Evolutionary conservation across 1,139 yeast species (phyloP).

Genomic region (Protomyces arabidopsidicola): DNA sequence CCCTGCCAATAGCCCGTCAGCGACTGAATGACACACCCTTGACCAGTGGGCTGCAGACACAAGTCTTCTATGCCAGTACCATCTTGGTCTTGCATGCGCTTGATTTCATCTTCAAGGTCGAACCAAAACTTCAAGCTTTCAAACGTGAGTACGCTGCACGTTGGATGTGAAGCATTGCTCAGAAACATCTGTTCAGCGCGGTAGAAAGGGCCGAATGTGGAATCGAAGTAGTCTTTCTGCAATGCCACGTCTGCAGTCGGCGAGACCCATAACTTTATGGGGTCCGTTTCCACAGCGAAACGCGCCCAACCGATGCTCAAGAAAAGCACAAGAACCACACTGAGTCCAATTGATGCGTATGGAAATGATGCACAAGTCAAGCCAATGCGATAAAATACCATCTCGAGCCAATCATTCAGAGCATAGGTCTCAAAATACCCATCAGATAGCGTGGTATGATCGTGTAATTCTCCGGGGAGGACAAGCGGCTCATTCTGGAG

Average conservation of each 20-base stretch:
- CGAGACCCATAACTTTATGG: constrained; percentile 85
- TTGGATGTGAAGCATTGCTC: constrained; percentile 60
- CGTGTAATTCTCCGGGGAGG: not conserved
- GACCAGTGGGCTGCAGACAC: constrained; percentile 78
- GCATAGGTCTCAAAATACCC: constrained; percentile 40
- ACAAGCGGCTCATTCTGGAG: not conserved
- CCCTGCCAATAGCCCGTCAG: constrained; percentile 84
- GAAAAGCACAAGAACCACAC: constrained; percentile 46
- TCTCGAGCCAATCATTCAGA: constrained; percentile 47
- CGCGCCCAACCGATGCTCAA: constrained; percentile 53
- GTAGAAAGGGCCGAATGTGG: constrained; percentile 85
- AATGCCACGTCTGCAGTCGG: constrained; percentile 66
- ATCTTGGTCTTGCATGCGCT: constrained; percentile 31
- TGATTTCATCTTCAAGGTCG: constrained; percentile 51
- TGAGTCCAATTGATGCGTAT: constrained; percentile 47
- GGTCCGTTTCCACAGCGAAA: constrained; percentile 66
- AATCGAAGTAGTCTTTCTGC: constrained; percentile 67
- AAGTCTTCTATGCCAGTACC: constrained; percentile 48
- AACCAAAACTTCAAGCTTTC: constrained; percentile 84
- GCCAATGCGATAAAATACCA: constrained; percentile 50
- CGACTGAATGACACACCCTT: constrained; percentile 81
- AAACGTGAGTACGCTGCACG: constrained; percentile 51
- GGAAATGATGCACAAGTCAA: constrained; percentile 58
- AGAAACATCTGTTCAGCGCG: constrained; percentile 80
- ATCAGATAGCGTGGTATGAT: not conserved